Conservation (phyloP, 495 filamentous ascomycete species). For the Cairneyella variabilis region DNA sequence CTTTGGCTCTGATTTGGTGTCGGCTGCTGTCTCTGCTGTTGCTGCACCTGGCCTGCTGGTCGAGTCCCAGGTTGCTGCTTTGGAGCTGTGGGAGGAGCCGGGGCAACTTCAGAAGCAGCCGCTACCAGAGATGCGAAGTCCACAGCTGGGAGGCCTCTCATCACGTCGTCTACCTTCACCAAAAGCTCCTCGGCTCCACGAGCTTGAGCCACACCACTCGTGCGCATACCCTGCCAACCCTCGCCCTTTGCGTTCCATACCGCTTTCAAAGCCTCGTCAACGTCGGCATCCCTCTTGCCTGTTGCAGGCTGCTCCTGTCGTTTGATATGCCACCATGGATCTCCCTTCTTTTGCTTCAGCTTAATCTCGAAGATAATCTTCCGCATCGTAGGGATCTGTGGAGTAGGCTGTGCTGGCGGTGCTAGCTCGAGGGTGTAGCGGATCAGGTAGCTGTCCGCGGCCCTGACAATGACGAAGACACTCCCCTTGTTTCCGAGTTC, state of each 20-base stretch:
- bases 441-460: constrained; percentile 45
- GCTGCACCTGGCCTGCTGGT: neutral
- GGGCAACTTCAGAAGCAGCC: neutral
- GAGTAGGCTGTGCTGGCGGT: constrained; percentile 5
- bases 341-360: constrained; percentile 29
- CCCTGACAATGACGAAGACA: constrained; percentile 37
- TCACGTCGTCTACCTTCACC: constrained; percentile 20
- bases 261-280: constrained; percentile 17
- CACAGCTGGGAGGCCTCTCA: constrained; percentile 10
- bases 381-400: constrained; percentile 11
- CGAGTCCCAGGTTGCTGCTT: neutral
- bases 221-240: constrained; percentile 23
- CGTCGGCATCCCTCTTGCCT: constrained; percentile 14
- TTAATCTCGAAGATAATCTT: constrained; percentile 37
- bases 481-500: constrained; percentile 32
- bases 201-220: constrained; percentile 19
- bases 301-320: constrained; percentile 6
- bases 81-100: neutral
- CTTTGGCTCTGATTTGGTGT: constrained; percentile 17
- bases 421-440: constrained; percentile 36
- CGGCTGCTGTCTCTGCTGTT: constrained; percentile 4
- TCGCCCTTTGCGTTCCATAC: constrained; percentile 19
- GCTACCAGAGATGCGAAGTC: neutral
- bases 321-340: constrained; percentile 37
- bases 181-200: constrained; percentile 17